phyloP scores from a whole-genome alignment of 1,284 basidiomycete species.

The Trametes pubescens region DNA sequence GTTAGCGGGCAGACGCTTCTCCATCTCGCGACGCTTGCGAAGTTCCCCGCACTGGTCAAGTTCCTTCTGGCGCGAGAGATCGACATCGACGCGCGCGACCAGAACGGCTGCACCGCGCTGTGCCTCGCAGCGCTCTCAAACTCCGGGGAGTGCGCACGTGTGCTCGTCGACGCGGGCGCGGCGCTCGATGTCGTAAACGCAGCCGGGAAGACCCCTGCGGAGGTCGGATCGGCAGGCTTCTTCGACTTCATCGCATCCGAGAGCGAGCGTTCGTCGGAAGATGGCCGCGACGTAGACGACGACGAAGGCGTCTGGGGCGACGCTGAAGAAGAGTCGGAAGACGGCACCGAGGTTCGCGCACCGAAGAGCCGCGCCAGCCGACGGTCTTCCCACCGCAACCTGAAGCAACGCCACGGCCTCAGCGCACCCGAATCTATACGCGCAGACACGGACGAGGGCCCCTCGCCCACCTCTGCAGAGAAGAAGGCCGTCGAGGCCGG shows the following conservation, averaged over 20 bases:
- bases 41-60: conserved; percentile 75
- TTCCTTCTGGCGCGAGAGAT: conserved; percentile 80
- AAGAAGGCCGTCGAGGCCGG: conserved; percentile 40
- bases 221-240: conserved; percentile 74
- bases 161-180: conserved; percentile 83
- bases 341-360: conserved; percentile 36
- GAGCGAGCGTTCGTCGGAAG: conserved; percentile 41
- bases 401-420: conserved; percentile 27
- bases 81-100: conserved; percentile 87
- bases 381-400: conserved; percentile 24
- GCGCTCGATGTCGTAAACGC: conserved; percentile 79
- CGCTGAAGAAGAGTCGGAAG: conserved; percentile 70
- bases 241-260: conserved; percentile 52
- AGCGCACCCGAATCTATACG: conserved; percentile 3
- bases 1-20: conserved; percentile 83
- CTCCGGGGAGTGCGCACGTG: conserved; percentile 69
- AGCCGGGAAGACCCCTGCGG: conserved; percentile 82
- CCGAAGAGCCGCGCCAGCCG: conserved; percentile 11
- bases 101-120: conserved; percentile 90
- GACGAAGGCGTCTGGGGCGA: conserved; percentile 76
- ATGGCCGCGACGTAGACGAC: conserved; percentile 51
- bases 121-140: conserved; percentile 85
- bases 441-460: conserved; percentile 8
- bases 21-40: conserved; percentile 87
- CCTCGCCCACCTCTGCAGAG: conserved; percentile 16